Conservation (phyloP, 495 filamentous ascomycete genomes). For the Neurospora intermedia region DNA sequence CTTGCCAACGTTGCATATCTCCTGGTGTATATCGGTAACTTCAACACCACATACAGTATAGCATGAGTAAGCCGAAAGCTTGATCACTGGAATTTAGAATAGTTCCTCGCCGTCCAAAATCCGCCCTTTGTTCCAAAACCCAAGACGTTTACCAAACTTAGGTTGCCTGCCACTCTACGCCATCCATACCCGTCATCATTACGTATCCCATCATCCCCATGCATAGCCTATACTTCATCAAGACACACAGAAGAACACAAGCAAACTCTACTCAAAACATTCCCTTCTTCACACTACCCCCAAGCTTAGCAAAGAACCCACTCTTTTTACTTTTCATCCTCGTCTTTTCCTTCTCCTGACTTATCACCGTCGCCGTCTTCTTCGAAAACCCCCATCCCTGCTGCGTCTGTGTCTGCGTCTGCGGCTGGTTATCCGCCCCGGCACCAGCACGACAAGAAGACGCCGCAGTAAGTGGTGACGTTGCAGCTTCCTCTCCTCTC, state of each 20-base stretch:
- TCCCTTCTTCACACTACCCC: constrained; percentile 1
- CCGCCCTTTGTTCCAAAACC: neutral
- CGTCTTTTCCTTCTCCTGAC: constrained; percentile 1
- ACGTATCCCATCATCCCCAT: neutral
- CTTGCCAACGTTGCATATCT: neutral
- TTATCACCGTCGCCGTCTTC: neutral
- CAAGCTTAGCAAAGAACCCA: constrained; percentile 17
- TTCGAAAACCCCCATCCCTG: constrained; percentile 3
- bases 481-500: neutral
- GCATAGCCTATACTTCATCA: neutral
- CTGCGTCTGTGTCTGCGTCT: constrained; percentile 20
- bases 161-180: neutral
- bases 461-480: neutral
- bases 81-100: neutral
- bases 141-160: neutral
- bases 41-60: neutral
- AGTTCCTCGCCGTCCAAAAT: neutral
- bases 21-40: neutral
- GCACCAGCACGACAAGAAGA: neutral
- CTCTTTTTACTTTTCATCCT: neutral
- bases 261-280: neutral
- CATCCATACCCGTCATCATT: neutral
- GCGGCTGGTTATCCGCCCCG: constrained; percentile 1
- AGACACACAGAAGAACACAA: neutral
- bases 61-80: neutral